These are phyloP conservation scores for Periconia sp. DNA, from an alignment of 2,329 filamentous ascomycete species.

Conservation along the genomic window DNA sequence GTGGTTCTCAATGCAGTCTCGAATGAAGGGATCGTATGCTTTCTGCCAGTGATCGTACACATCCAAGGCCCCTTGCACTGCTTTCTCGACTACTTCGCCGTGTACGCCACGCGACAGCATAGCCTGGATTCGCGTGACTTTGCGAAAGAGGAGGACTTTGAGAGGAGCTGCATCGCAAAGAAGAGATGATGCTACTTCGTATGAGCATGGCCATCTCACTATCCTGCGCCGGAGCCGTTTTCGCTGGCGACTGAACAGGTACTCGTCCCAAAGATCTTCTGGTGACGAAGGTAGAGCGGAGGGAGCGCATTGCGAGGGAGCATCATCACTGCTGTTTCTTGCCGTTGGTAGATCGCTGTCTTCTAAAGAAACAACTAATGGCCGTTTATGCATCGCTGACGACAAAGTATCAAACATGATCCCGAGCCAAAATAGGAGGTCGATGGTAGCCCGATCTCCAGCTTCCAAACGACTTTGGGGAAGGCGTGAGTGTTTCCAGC, in stretches of 20 bases:
- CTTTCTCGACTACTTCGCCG: constrained; percentile 53
- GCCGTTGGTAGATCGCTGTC: constrained; percentile 47
- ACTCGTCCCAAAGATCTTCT: constrained; percentile 48
- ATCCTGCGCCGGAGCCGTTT: constrained; percentile 19
- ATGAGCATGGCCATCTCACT: constrained; percentile 62
- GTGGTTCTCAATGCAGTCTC: constrained; percentile 59
- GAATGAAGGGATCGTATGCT: constrained; percentile 59
- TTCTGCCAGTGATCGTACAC: constrained; percentile 63
- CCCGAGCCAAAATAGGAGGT: constrained; percentile 63
- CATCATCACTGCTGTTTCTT: background rate
- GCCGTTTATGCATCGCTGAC: constrained; percentile 58
- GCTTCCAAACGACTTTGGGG: constrained; percentile 29
- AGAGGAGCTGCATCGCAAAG: constrained; percentile 62
- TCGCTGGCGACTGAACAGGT: constrained; percentile 41
- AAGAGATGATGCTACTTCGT: constrained; percentile 57
- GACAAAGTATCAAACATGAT: constrained; percentile 66
- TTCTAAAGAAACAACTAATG: constrained; percentile 54
- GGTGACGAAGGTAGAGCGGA: constrained; percentile 13
- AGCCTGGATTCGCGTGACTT: constrained; percentile 62
- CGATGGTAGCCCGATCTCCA: constrained; percentile 55
- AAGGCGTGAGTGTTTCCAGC: constrained; percentile 19
- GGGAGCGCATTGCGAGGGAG: background rate
- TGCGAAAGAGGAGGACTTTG: constrained; percentile 65
- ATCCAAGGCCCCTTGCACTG: constrained; percentile 55
- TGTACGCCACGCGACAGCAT: constrained; percentile 51